A percentile compares a stretch with the other conserved stretches of the same genome.
These are phyloP conservation scores for Suillus occidentalis DNA, from an alignment of 768 basidiomycete species.

Conservation along the genomic window DNA sequence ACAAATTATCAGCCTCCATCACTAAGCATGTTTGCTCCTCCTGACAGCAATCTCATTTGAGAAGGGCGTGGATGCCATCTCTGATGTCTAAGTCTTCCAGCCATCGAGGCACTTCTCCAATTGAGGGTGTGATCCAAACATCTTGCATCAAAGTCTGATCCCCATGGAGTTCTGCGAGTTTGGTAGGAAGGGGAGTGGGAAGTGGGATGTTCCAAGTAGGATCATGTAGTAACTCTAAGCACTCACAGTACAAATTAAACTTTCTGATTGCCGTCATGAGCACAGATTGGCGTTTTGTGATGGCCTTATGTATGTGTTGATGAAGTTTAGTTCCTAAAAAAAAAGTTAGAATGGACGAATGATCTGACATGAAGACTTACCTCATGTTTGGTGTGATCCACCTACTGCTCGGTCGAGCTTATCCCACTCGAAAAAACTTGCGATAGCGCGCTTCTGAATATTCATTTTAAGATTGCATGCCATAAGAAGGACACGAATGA, in stretches of 20 bases:
- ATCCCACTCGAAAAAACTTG: slow-evolving; percentile 28
- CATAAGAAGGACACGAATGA: slow-evolving; percentile 22
- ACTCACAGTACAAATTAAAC: slow-evolving; percentile 30
- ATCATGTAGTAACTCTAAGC: slow-evolving; percentile 16
- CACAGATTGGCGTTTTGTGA: slow-evolving; percentile 20
- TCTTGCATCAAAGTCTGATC: no score
- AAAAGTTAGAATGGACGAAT: not conserved
- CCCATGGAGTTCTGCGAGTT: no score
- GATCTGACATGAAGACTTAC: slow-evolving; percentile 15
- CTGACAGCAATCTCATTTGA: slow-evolving; percentile 1
- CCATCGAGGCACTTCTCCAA: no score
- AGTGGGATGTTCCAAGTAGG: no score
- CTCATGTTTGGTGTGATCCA: slow-evolving; percentile 21
- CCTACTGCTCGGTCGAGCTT: slow-evolving; percentile 23
- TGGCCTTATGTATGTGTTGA: slow-evolving; percentile 15
- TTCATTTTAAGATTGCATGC: slow-evolving; percentile 35
- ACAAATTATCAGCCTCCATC: no score
- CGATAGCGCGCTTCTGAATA: slow-evolving; percentile 25
- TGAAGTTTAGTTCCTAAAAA: slow-evolving; percentile 30
- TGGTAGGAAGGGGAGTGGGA: no score
- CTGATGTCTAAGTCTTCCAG: slow-evolving; percentile 8
- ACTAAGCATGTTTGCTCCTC: slow-evolving; percentile 8
- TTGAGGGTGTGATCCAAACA: no score
- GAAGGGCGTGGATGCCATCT: slow-evolving; percentile 8
- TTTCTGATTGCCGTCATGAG: slow-evolving; percentile 24